Evolutionary conservation across 1,284 basidiomycete species (phyloP).

Genomic region (Ganoderma resinaceum): DNA sequence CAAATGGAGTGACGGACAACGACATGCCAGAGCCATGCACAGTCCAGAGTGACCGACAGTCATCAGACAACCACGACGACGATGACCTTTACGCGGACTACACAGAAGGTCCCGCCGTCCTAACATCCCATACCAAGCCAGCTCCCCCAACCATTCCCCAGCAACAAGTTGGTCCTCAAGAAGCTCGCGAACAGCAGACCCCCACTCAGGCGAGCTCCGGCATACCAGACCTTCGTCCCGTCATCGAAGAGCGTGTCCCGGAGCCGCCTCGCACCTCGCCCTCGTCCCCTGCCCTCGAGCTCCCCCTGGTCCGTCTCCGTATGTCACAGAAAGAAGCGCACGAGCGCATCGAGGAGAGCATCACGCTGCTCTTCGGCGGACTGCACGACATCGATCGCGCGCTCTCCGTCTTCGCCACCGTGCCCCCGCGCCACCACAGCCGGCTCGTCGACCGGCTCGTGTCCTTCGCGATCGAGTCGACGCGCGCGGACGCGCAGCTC

Average conservation of each 20-base stretch:
- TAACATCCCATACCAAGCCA: background rate
- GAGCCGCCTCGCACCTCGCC: background rate
- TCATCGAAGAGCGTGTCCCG: background rate
- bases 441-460: constrained; percentile 77
- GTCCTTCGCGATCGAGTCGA: constrained; percentile 68
- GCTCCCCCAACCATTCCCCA: background rate
- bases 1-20: background rate
- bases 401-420: constrained; percentile 56
- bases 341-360: background rate
- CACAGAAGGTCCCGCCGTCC: background rate
- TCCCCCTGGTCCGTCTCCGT: background rate
- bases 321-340: background rate
- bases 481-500: constrained; percentile 82
- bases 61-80: background rate
- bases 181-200: background rate
- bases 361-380: constrained; percentile 6
- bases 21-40: background rate
- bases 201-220: background rate
- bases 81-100: background rate
- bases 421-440: constrained; percentile 68
- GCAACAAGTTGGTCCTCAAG: background rate
- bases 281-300: background rate
- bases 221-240: too few species aligned
- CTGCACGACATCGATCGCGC: constrained; percentile 10
- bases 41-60: background rate